Conservation (phyloP, 257 asterid species). For the Voacanga thouarsii region DNA sequence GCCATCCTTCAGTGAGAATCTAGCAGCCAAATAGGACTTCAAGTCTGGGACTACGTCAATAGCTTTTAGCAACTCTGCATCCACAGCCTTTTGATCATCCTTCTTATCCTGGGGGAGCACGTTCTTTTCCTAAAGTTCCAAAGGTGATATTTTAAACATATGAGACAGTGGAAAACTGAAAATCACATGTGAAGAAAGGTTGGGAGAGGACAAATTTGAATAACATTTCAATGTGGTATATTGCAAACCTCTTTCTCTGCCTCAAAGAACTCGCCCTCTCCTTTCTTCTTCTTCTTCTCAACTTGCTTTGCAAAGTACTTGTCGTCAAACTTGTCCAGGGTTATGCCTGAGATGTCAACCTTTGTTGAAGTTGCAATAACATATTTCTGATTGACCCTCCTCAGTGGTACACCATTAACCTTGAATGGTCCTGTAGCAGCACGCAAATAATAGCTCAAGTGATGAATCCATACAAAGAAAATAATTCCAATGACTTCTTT, state of each 20-base stretch:
- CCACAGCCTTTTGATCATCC: conserved; percentile 55
- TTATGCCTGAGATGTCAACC: conserved; percentile 26
- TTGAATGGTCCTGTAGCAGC: conserved; percentile 30
- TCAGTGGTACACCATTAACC: conserved; percentile 36
- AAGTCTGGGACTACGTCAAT: conserved; percentile 51
- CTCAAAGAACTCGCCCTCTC: conserved; percentile 38
- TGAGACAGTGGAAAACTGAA: not conserved
- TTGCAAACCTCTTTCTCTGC: conserved; percentile 28
- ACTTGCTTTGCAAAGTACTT: conserved; percentile 33
- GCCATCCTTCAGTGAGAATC: conserved; percentile 68
- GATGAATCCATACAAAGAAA: not conserved
- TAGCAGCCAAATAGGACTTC: conserved; percentile 58
- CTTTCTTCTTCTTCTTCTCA: conserved; percentile 26
- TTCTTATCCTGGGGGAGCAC: conserved; percentile 28
- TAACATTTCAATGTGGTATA: not conserved
- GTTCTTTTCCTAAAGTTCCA: conserved; percentile 9
- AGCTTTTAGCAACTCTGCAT: conserved; percentile 48
- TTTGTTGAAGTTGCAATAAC: conserved; percentile 34
- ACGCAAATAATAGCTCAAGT: not conserved
- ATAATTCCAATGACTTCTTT: not conserved
- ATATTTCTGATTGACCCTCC: conserved; percentile 33
- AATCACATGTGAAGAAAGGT: no score
- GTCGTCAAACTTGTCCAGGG: conserved; percentile 30
- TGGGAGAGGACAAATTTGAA: not conserved
- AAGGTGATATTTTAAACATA: not conserved